These are phyloP conservation scores for Holtermanniella nyarrowii DNA, from an alignment of 768 basidiomycete genomes.

Conservation along the genomic window DNA sequence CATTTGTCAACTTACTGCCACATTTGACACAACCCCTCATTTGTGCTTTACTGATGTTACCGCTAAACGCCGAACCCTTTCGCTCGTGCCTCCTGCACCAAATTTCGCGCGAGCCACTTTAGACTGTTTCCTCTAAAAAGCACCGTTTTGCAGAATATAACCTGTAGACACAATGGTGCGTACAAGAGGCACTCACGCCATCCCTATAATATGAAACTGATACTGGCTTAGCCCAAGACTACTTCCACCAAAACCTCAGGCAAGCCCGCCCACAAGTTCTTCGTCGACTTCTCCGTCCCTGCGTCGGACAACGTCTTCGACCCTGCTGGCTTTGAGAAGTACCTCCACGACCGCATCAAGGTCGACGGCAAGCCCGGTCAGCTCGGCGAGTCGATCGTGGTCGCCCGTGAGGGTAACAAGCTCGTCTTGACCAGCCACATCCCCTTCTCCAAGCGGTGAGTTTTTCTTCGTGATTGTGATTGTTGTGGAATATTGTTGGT, in stretches of 20 bases:
- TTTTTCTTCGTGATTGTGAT: neutral
- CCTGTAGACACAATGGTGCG: slow-evolving; percentile 23
- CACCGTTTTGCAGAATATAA: slow-evolving; percentile 24
- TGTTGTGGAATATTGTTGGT: neutral
- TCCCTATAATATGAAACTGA: too few relatives aligned
- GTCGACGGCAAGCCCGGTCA: slow-evolving; percentile 42
- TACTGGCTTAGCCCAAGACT: slow-evolving; percentile 30
- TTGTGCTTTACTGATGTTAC: too few relatives aligned
- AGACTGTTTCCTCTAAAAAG: slow-evolving; percentile 8
- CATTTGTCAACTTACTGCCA: too few relatives aligned
- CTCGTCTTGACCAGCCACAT: slow-evolving; percentile 75
- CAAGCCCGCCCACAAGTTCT: slow-evolving; percentile 41
- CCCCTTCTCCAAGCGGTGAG: slow-evolving; percentile 74
- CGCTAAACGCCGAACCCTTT: too few relatives aligned
- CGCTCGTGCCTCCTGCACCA: too few relatives aligned
- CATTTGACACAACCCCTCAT: too few relatives aligned
- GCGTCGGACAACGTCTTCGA: slow-evolving; percentile 44
- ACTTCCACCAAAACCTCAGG: slow-evolving; percentile 18
- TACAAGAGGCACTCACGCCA: too few relatives aligned
- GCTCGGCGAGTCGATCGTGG: slow-evolving; percentile 63
- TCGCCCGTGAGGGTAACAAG: slow-evolving; percentile 76
- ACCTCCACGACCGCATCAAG: slow-evolving; percentile 42
- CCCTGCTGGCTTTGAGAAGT: slow-evolving; percentile 67
- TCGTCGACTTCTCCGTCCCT: slow-evolving; percentile 41
- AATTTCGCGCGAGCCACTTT: neutral